Conservation (phyloP, 768 basidiomycete species). For the Astraeus odoratus region DNA sequence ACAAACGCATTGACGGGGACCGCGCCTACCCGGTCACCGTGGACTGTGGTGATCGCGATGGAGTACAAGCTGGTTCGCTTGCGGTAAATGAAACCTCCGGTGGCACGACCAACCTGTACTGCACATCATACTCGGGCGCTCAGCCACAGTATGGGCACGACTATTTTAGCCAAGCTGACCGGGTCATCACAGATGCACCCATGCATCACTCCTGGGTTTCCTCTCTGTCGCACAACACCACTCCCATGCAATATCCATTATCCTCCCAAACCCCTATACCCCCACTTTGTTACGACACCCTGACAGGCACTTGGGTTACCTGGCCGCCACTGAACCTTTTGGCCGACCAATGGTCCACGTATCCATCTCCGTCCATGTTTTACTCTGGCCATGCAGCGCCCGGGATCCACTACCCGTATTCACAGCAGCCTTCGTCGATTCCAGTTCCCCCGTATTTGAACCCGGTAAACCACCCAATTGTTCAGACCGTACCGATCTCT, state of each 20-base stretch:
- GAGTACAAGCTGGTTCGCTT: conserved; percentile 16
- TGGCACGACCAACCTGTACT: conserved; percentile 21
- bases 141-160: conserved; percentile 21
- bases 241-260: conserved; percentile 21
- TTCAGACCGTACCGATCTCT: conserved; percentile 19
- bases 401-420: conserved; percentile 21
- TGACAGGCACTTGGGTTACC: conserved; percentile 24
- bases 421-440: conserved; percentile 11
- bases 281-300: conserved; percentile 25
- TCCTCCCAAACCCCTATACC: conserved; percentile 23
- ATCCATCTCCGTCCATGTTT: conserved; percentile 20
- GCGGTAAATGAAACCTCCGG: conserved; percentile 14
- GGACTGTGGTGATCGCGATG: conserved; percentile 16
- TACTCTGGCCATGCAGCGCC: conserved; percentile 20
- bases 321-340: conserved; percentile 21
- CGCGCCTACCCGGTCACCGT: conserved; percentile 14
- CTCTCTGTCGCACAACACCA: conserved; percentile 17
- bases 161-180: conserved; percentile 23
- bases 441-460: conserved; percentile 15
- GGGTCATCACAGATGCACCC: conserved; percentile 14
- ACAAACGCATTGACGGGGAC: conserved; percentile 20
- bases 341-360: conserved; percentile 25
- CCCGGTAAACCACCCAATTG: conserved; percentile 14
- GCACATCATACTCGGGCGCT: conserved; percentile 11
- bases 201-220: conserved; percentile 23